A percentile compares a stretch with the other conserved stretches of the same genome.
Conservation (phyloP, 1,139 yeast genomes). For the Hyphopichia khmerensis region DNA sequence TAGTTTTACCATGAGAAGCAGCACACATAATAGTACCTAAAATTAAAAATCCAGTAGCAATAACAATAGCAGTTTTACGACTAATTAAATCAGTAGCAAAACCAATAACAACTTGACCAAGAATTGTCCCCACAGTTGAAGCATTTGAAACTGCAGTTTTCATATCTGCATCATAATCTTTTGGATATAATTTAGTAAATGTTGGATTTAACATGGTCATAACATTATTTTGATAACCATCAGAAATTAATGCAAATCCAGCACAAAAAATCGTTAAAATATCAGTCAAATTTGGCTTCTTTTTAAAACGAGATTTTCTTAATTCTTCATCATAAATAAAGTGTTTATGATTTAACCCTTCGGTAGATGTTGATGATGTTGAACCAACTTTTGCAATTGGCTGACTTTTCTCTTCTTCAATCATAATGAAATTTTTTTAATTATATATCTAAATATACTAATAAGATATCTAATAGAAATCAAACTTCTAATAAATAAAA, state of each 20-base stretch:
- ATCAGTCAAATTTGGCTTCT: conserved; percentile 29
- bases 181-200: conserved; percentile 29
- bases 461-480: no score
- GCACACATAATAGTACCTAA: conserved; percentile 49
- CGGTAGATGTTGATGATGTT: background rate
- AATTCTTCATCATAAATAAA: conserved; percentile 35
- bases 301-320: conserved; percentile 29
- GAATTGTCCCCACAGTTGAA: conserved; percentile 48
- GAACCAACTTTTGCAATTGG: background rate
- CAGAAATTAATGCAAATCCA: conserved; percentile 53
- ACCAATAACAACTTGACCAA: conserved; percentile 50
- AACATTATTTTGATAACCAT: conserved; percentile 54
- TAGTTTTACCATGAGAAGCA: conserved; percentile 44
- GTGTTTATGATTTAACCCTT: conserved; percentile 7
- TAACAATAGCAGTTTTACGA: conserved; percentile 47
- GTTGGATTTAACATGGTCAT: conserved; percentile 47
- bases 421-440: no score
- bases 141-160: conserved; percentile 51
- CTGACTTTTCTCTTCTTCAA: background rate
- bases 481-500: no score
- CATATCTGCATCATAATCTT: conserved; percentile 32
- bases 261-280: conserved; percentile 40
- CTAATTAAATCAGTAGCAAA: conserved; percentile 46
- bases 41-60: conserved; percentile 44
- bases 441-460: no score